Base-by-base conservation (phyloP, 2,329 filamentous ascomycete genomes). In the Apiospora kogelbergensis region DNA sequence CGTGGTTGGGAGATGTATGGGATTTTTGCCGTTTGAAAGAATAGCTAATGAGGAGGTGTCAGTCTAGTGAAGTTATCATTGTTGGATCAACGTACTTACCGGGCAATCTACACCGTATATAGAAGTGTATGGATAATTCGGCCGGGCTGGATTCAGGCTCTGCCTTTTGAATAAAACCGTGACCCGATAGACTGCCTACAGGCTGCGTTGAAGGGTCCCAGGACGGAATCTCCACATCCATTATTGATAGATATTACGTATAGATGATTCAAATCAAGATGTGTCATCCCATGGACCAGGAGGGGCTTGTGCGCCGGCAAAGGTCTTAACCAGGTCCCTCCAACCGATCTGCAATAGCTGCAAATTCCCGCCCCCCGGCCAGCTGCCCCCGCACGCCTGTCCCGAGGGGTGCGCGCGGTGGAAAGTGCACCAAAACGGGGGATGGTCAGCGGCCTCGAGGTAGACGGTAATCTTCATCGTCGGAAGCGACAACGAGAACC, bases 341-440 rank as follows among this genome's bases (percentile, higher is more conserved):
- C 70, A 73, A 15, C 72, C 46, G 11, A 78, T 67, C 65, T 70
- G 75, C 60, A 77, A 64, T 10, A 70, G 22, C 13, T 53, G 68
- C 10, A 71, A 53, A 40, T 68, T 71, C 10, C 75, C 73, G 24
- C 30, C 74, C 11, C 11, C 40, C 2, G 63, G 69, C 75, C 74
- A 76, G 7, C 69, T 68, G 6, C 75, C 76, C 2, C 67, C 48
- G 46, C 76, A 78, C 30, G 17, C 53, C 53, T 67, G 64, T 13
- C 72, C 72, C 2, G 70, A 69, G 24, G 72, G 64, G 33, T 72
- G 68, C 4, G 57, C 46, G 10, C 73, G 73, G 57, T 77, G 75
- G 63, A 75, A 77, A 2, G 45, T 66, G 30, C 76, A 77, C 76
- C 75, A 78, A 67, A 78, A 76, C 3, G 44, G 57, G 6, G 72